Evolutionary conservation across 768 basidiomycete genomes (phyloP).

Genomic region (Trametes sanguinea): DNA sequence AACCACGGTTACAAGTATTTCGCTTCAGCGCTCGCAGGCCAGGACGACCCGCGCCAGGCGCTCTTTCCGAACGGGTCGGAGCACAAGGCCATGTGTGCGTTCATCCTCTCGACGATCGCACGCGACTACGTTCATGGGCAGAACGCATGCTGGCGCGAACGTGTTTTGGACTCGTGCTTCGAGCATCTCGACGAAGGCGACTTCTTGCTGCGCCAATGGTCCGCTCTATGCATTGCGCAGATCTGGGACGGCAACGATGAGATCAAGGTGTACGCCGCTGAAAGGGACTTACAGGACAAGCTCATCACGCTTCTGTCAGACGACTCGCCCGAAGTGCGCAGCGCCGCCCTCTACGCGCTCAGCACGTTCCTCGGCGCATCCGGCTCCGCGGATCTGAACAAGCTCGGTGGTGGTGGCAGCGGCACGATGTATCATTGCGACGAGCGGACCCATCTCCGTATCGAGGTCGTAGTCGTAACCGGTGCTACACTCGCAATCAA

Average conservation of each 20-base stretch:
- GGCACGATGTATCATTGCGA: conserved; percentile 77
- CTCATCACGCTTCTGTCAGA: conserved; percentile 79
- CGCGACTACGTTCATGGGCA: conserved; percentile 91
- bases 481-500: conserved; percentile 86
- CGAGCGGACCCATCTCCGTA: conserved; percentile 76
- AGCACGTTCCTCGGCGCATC: conserved; percentile 93
- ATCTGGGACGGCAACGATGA: conserved; percentile 95
- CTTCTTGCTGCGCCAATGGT: conserved; percentile 93
- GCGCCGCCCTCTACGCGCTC: conserved; percentile 87
- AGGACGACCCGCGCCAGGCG: conserved; percentile 53
- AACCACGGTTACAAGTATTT: conserved; percentile 87
- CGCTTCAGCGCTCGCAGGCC: conserved; percentile 69
- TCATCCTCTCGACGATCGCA: conserved; percentile 87
- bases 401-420: conserved; percentile 80
- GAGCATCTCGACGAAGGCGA: conserved; percentile 85
- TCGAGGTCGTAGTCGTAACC: conserved; percentile 92
- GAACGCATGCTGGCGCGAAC: conserved; percentile 76
- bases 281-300: conserved; percentile 77
- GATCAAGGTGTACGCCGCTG: conserved; percentile 81
- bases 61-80: conserved; percentile 91
- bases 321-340: conserved; percentile 90
- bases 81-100: conserved; percentile 98
- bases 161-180: conserved; percentile 86
- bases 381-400: conserved; percentile 65
- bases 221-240: conserved; percentile 87